These are phyloP conservation scores for Ceratocystis destructans DNA, from an alignment of 2,329 filamentous ascomycete genomes.

Conservation along the genomic window DNA sequence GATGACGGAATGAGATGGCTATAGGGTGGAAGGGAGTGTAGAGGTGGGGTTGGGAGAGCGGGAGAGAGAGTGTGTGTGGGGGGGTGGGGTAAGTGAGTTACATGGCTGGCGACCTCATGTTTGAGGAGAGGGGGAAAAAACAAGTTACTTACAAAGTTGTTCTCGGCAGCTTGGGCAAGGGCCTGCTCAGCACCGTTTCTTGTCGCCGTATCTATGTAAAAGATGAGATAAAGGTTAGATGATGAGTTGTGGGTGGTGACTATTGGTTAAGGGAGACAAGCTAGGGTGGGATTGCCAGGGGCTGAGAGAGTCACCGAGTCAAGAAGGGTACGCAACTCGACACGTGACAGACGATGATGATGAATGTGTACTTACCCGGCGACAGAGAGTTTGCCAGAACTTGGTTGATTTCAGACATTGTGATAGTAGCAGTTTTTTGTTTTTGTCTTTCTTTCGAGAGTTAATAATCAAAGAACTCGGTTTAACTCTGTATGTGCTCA, in stretches of 20 bases:
- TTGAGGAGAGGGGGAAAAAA: slow-evolving; percentile 17
- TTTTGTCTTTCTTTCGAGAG: slow-evolving; percentile 12
- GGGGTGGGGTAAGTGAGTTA: slow-evolving; percentile 8
- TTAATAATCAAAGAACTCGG: neutral
- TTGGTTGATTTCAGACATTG: slow-evolving; percentile 85
- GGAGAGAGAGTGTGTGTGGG: too few species aligned
- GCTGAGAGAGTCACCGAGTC: neutral
- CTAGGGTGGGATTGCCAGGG: neutral
- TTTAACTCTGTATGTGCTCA: slow-evolving; percentile 5
- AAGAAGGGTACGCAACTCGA: slow-evolving; percentile 10
- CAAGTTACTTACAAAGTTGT: slow-evolving; percentile 65
- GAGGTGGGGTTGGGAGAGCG: too few species aligned
- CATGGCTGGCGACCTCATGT: too few species aligned
- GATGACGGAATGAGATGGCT: too few species aligned
- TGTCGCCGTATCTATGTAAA: slow-evolving; percentile 55
- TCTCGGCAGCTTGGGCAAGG: slow-evolving; percentile 80
- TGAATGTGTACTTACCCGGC: slow-evolving; percentile 51
- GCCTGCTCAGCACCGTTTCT: slow-evolving; percentile 90
- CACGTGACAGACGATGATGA: slow-evolving; percentile 17
- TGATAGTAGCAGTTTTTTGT: slow-evolving; percentile 38
- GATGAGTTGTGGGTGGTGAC: neutral
- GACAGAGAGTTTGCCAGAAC: slow-evolving; percentile 96
- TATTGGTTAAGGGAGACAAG: neutral
- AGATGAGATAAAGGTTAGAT: slow-evolving; percentile 11
- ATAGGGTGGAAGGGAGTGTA: too few species aligned